Evolutionary conservation across 2,329 filamentous ascomycete genomes (phyloP), one percentile per base, ranked within the genome.

Genomic region (Furcasterigmium sp.): DNA sequence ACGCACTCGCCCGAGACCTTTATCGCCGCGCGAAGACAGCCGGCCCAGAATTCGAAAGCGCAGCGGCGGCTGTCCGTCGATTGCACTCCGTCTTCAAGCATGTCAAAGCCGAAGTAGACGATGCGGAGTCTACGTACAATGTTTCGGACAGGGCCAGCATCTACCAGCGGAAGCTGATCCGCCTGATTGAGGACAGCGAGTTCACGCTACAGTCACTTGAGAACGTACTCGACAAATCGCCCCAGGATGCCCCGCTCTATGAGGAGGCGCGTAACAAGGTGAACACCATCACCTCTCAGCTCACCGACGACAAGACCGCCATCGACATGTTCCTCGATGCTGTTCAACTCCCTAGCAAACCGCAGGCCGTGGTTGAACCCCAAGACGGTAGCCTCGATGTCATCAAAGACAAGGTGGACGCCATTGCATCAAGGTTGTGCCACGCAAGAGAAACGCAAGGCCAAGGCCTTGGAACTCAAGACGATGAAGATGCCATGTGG

Each of bases 361-460:
- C 53, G 53, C 47, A 26, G 50, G 52, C 48, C 47, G 56, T 64
- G 39, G 58, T 57, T 10, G 55, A 66, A 29, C 58, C 61, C n/a
- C 62, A 64, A 37, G 64, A 58, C 35, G 19, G 6, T 8, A 62
- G 68, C 19, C 60, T 80, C 26, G 73, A 82, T 44, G 56, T 57
- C 8, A 80, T 83, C 53, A 75, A 80, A 56, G 73, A 78, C 55
- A 79, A 81, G 53, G 73, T 83, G 25, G 78, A 84, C 51, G 60
- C 60, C 23, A 73, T 83, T 48, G 78, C 80, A 3, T 58, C 65
- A 10, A 67, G 69, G 10, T 64, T 82, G 19, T 74, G 73, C 40
- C 63, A 64, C 10, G 65, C 67, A 41, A 61, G 63, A 36, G 60
- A 64, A n/a, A n/a, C n/a, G n/a, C n/a, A n/a, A 48, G 38, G 48